Evolutionary conservation across 129 eudicot species (phyloP).

Genomic region (Daucus carota): DH1_v3.0 NC_030389.2:3646501-3647000

Average conservation of each 20-base stretch:
- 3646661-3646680: neutral
- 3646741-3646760: neutral
- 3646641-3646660: neutral
- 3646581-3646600: slow-evolving; percentile 21
- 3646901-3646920: too few relatives aligned
- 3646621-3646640: neutral
- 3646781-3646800: neutral
- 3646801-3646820: too few relatives aligned
- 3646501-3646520: slow-evolving; percentile 28
- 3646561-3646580: slow-evolving; percentile 33
- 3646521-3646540: slow-evolving; percentile 30
- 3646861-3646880: too few relatives aligned
- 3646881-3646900: too few relatives aligned
- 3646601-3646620: too few relatives aligned
- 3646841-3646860: too few relatives aligned
- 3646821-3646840: too few relatives aligned
- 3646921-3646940: too few relatives aligned
- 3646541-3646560: slow-evolving; percentile 27
- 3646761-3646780: neutral
- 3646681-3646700: neutral
- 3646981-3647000: too few relatives aligned
- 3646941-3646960: too few relatives aligned
- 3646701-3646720: neutral
- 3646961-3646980: too few relatives aligned
- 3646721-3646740: neutral